phyloP scores from a whole-genome alignment of 495 filamentous ascomycete genomes.

The Saxophila tyrrhenica region DNA sequence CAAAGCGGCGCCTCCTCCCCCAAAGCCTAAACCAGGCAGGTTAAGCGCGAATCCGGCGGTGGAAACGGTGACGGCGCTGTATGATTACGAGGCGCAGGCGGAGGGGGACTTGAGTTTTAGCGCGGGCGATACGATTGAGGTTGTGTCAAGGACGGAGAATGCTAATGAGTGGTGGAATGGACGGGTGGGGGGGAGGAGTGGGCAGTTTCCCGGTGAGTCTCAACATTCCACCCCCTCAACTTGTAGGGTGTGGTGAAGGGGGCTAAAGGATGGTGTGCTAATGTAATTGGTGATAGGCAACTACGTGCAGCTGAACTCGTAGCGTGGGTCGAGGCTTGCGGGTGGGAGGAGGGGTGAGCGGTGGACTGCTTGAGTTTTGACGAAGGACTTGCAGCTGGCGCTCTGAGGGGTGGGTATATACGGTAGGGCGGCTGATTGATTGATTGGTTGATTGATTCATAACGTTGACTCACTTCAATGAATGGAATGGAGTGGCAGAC shows the following conservation, averaged over 20 bases:
- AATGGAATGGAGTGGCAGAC: too few species aligned
- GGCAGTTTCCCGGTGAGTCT: conserved; percentile 89
- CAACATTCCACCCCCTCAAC: too few species aligned
- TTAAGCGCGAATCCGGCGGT: conserved; percentile 50
- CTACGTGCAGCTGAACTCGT: conserved; percentile 20
- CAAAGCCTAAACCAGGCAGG: conserved; percentile 74
- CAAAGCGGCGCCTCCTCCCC: conserved; percentile 80
- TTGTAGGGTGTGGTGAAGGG: neutral
- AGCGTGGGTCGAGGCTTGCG: conserved; percentile 1
- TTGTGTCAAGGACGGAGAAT: conserved; percentile 65
- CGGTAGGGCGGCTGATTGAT: too few species aligned
- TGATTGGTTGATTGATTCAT: neutral
- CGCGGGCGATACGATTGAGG: conserved; percentile 84
- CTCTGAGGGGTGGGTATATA: neutral
- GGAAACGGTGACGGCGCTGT: conserved; percentile 57
- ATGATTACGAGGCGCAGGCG: conserved; percentile 93
- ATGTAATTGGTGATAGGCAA: conserved; percentile 14
- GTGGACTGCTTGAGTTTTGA: neutral
- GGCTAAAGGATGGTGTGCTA: neutral
- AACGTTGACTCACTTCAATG: too few species aligned
- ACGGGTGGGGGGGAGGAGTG: conserved; percentile 59
- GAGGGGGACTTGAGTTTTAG: conserved; percentile 89
- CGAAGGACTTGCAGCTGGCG: neutral
- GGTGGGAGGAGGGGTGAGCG: neutral
- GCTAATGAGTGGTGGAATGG: conserved; percentile 98